These are phyloP conservation scores for Candida sp. DNA, from an alignment of 1,139 yeast species.

Conservation along the genomic window DNA sequence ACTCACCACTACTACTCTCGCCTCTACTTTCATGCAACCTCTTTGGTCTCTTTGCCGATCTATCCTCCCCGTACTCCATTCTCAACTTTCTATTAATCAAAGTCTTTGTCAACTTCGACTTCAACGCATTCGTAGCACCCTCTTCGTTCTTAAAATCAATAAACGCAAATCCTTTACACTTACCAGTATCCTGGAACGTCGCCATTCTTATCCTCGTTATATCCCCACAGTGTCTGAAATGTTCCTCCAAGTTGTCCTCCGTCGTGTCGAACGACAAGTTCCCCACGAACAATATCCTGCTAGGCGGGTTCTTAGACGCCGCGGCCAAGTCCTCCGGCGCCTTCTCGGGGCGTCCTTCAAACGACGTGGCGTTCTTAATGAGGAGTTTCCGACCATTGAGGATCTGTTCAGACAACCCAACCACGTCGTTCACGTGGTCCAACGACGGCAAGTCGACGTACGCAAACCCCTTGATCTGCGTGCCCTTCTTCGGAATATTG, in stretches of 20 bases:
- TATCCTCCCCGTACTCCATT: constrained; percentile 94
- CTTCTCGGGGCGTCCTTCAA: constrained; percentile 82
- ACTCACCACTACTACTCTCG: neutral
- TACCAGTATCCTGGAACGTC: constrained; percentile 94
- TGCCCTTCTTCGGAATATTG: constrained; percentile 66
- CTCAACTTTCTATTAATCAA: constrained; percentile 78
- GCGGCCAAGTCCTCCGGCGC: constrained; percentile 13
- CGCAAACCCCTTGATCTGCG: constrained; percentile 83
- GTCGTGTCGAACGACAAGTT: constrained; percentile 95
- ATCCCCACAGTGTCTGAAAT: constrained; percentile 83
- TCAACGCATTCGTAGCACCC: constrained; percentile 84
- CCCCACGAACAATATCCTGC: constrained; percentile 90
- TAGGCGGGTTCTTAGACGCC: constrained; percentile 77
- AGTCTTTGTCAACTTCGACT: constrained; percentile 68
- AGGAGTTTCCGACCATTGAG: constrained; percentile 86
- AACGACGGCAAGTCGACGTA: constrained; percentile 80
- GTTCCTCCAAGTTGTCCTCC: constrained; percentile 74
- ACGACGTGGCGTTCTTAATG: constrained; percentile 81
- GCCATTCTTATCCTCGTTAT: constrained; percentile 90
- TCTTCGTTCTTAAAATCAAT: constrained; percentile 81
- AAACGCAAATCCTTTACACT: constrained; percentile 97
- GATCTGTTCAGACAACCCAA: constrained; percentile 69
- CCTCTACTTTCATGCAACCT: constrained; percentile 12
- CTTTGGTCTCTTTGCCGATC: constrained; percentile 76
- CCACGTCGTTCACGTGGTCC: constrained; percentile 65